Base-by-base conservation (phyloP, 805 yeast genomes). In the Yamadazyma scolyti region DNA sequence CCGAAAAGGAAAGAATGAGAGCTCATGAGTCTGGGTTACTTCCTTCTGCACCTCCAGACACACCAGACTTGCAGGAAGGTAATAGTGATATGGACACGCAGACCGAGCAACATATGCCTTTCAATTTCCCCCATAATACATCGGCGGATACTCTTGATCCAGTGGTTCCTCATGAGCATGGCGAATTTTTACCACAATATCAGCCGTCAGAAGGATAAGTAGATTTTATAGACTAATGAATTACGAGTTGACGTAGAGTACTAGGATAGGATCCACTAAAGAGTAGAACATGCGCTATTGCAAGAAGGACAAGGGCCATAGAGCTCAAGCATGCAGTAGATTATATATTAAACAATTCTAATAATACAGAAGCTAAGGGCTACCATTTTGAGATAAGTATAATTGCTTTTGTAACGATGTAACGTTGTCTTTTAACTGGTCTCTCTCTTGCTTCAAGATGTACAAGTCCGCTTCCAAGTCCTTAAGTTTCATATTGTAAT, bases 381-480 rank as follows among this genome's bases (percentile, higher is more conserved):
- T 34, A 6, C n/a, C 20, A 11, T 26, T 29, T 25, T 42, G 39
- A 9, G 52, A 42, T 18, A 55, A 40, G 34, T 55, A 55, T 37
- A 81, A 56, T 44, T 73, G 74, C 52, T 81, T 82, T 57, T 81
- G 80, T 50, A 81, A 59, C 0, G 64, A 46, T 19, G 75, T 51
- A 10, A 79, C 73, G 36, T 70, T 78, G 14, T 77, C 82, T 48
- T 77, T 80, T 53, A 84, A 63, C 45, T 79, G 82, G 49, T 87
- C 93, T 42, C 94, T 72, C 57, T 87, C 96, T 57, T 86, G 90
- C 47, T 78, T 79, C 42, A 82, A 71, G 34, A 87, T 82, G 47
- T 73, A 82, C 42, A 87, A 64, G 52, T 86, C 95, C 4, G 95
- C 95, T 48, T 85, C 84, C 45, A 87, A 61, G 46, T 87, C 95